Base-by-base conservation (phyloP, 192 early-diverging fungal species). In the Coemansia asiatica region DNA sequence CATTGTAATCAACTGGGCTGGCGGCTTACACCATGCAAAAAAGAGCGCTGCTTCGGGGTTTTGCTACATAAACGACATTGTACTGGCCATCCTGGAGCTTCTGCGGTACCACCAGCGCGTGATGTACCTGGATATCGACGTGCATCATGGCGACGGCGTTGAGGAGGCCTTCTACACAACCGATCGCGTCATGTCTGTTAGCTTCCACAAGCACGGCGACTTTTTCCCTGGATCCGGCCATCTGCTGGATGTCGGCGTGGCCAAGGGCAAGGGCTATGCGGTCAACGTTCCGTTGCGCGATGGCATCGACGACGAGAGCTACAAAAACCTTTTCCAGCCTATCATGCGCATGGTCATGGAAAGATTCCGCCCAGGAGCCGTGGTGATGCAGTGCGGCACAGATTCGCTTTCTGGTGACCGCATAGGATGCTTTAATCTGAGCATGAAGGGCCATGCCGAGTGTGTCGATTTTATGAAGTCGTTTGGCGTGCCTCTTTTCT, bases 71-170 rank as follows among this genome's bases (percentile, higher is more conserved):
- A 97, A 97, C 79, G 96, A 98, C 65, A 97, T 96, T 72, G 96
- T 97, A 8, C 79, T 98, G 40, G 92, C 88, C 0, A 94, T 98
- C 31, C 67, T 96, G 68, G 95, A 99, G 64, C 76, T 99, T 60
- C 71, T 98, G 69, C 80, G 89, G 58, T 89, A 87, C 74, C 89
- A 94, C 68, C 91, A 93, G 61, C 89, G 95, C 9, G 95, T 99
- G 2, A 74, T 99, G 22, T 99, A 99, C 74, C 90, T 96, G 60
- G 97, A 99, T 77, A 97, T 97, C 66, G 97, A 99, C 71, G 94
- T 97, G n/a, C 97, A 99, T 71, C 97, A 99, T 74, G 97, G 97
- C 27, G 97, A 99, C 70, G 97, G 97, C 36, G 97, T 99, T 35
- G 95, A 98, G 70, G 95, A 97, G 78, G 97, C 97, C 16, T 99